Base-by-base conservation (phyloP, 2,329 filamentous ascomycete genomes). In the Diaporthe australafricana region DNA sequence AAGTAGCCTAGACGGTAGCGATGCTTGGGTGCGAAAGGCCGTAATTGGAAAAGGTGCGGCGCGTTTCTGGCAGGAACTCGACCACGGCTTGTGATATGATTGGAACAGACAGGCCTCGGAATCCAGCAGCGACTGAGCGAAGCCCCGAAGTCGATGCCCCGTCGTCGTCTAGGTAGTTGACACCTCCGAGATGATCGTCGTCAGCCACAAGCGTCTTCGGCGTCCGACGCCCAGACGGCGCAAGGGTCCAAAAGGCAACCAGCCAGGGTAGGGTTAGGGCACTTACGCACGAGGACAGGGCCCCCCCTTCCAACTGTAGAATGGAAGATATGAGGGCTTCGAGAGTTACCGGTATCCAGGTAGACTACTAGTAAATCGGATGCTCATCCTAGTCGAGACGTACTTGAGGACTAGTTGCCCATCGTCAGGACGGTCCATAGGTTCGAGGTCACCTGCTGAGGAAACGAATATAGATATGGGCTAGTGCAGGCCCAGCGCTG, bases 151-250 rank as follows among this genome's bases (percentile, higher is more conserved):
- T 60, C 30, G 66, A 57, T 27, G 30, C 55, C 27, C 42, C 47
- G 53, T 48, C 53, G 45, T 9, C 11, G 52, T 56, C 53, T 38
- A 40, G 45, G 45, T 42, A 32, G 32, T 38, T 57, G 35, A 27
- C 25, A 52, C 52, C 22, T 60, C 45, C 30, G 55, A 45, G 47
- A 52, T 50, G 67, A 69, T 69, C 67, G 67, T 69, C 66, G 66
- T 60, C 53, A 57, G 66, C 66, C 40, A 48, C 52, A 48, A 55
- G 40, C 30, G 48, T 32, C 53, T n/a, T 27, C 30, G 17, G n/a
- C 45, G 16, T 42, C 48, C 25, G 42, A 53, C 50, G 5, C 65
- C 47, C 22, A 30, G 32, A 27, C 20, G 27, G 32, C 42, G 17
- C 16, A 38, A 11, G 42, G 27, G 45, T 38, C 30, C 38, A 38